Conservation (phyloP, 306 rosid genomes). For the Chamaecrista fasciculata region DNA sequence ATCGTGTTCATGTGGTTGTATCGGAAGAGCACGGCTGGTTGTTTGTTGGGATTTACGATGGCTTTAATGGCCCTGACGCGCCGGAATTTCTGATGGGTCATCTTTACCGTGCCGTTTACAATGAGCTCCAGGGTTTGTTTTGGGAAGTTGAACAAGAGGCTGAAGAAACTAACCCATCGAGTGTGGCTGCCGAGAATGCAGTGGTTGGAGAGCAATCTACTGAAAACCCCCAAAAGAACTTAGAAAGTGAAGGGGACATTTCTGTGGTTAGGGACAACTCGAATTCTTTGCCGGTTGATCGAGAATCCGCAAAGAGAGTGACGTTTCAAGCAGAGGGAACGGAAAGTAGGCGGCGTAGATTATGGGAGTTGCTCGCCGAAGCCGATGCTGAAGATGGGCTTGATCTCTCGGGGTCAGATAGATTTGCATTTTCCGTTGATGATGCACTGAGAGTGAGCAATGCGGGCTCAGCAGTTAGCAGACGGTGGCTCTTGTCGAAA, state of each 20-base stretch:
- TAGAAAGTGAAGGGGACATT: constrained; percentile 16
- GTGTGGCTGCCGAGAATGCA: constrained; percentile 34
- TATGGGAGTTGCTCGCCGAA: constrained; percentile 73
- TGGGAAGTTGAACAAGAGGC: constrained; percentile 70
- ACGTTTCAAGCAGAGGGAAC: constrained; percentile 51
- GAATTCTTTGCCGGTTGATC: constrained; percentile 25
- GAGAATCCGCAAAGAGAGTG: constrained; percentile 49
- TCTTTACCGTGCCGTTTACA: constrained; percentile 74
- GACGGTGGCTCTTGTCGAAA: constrained; percentile 69
- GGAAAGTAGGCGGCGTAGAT: constrained; percentile 57
- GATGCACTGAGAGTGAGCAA: constrained; percentile 79
- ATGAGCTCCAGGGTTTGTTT: constrained; percentile 79
- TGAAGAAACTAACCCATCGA: constrained; percentile 34
- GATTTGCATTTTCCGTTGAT: constrained; percentile 84
- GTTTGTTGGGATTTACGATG: constrained; percentile 88
- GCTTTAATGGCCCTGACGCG: constrained; percentile 88
- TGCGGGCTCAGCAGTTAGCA: constrained; percentile 60
- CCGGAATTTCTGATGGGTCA: constrained; percentile 87
- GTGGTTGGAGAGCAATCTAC: constrained; percentile 22
- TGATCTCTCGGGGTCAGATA: constrained; percentile 84
- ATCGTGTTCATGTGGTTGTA: constrained; percentile 85
- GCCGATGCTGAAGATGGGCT: constrained; percentile 73
- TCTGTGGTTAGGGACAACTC: constrained; percentile 26
- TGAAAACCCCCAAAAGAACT: not conserved
- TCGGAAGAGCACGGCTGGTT: constrained; percentile 92